These are phyloP conservation scores for Triticum turgidum DNA, from an alignment of 176 grass and related monocot species.

Conservation along the genomic window DNA sequence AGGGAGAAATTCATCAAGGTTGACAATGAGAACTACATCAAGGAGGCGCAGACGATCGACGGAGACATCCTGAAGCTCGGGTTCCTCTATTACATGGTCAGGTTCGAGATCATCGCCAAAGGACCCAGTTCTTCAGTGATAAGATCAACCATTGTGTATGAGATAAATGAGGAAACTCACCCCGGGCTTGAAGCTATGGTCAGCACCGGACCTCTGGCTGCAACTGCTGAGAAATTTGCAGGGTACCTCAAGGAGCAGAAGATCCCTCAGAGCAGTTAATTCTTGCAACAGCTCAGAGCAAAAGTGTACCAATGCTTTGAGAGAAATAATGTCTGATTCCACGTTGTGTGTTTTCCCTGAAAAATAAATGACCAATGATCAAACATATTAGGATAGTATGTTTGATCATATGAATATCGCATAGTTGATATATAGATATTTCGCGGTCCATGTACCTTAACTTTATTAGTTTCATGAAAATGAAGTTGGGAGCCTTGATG, in stretches of 20 bases:
- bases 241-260: slow-evolving; percentile 37
- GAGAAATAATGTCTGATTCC: not conserved
- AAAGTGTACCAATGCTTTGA: not conserved
- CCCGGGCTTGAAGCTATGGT: slow-evolving; percentile 23
- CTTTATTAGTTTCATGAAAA: not conserved
- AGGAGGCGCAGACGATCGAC: slow-evolving; percentile 30
- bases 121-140: slow-evolving; percentile 26
- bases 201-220: slow-evolving; percentile 27
- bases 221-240: slow-evolving; percentile 12
- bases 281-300: not conserved
- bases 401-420: not conserved
- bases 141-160: slow-evolving; percentile 34
- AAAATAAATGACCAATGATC: not conserved
- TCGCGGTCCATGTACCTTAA: not conserved
- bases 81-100: slow-evolving; percentile 33
- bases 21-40: slow-evolving; percentile 27
- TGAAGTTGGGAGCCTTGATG: no score
- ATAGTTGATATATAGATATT: not conserved
- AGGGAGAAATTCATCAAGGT: slow-evolving; percentile 32
- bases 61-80: slow-evolving; percentile 38
- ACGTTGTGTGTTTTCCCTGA: not conserved
- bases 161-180: slow-evolving; percentile 1
- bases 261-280: not conserved
- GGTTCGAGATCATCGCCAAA: slow-evolving; percentile 37
- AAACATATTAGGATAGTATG: not conserved